A percentile compares a stretch with the other conserved stretches of the same genome.
phyloP scores from a whole-genome alignment of 2,329 filamentous ascomycete species.

The Blumeria graminis region DNA sequence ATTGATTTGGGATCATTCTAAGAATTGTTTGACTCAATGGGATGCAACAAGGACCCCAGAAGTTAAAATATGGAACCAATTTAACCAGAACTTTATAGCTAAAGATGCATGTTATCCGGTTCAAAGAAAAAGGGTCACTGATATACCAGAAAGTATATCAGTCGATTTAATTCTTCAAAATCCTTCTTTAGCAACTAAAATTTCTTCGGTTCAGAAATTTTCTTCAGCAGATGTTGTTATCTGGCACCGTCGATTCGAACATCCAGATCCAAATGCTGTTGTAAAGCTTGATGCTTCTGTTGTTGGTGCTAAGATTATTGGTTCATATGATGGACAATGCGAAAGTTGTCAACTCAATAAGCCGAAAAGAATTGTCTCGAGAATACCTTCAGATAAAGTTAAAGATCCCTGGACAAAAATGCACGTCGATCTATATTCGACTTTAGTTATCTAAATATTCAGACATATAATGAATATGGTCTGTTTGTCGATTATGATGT shows the following conservation, averaged over 20 bases:
- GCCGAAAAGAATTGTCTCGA: neutral
- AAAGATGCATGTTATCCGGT: neutral
- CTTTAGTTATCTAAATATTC: too few species aligned
- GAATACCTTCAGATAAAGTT: neutral
- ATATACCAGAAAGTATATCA: neutral
- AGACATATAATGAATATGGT: too few species aligned
- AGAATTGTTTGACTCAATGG: neutral
- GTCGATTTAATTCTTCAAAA: neutral
- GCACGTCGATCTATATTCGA: neutral
- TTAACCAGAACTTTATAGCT: neutral
- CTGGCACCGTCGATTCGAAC: neutral
- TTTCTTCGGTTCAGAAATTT: neutral
- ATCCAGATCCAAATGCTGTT: neutral
- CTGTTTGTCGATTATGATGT: too few species aligned
- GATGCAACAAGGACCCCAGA: neutral
- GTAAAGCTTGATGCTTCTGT: neutral
- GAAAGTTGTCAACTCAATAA: neutral
- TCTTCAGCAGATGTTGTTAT: neutral
- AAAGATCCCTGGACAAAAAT: neutral
- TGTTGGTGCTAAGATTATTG: neutral
- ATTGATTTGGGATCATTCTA: neutral
- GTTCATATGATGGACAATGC: neutral
- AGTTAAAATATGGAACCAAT: neutral
- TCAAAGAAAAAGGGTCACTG: neutral
- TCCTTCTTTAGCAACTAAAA: neutral